phyloP scores from a whole-genome alignment of 2,329 filamentous ascomycete genomes.

The Blastomyces gilchristii region DNA sequence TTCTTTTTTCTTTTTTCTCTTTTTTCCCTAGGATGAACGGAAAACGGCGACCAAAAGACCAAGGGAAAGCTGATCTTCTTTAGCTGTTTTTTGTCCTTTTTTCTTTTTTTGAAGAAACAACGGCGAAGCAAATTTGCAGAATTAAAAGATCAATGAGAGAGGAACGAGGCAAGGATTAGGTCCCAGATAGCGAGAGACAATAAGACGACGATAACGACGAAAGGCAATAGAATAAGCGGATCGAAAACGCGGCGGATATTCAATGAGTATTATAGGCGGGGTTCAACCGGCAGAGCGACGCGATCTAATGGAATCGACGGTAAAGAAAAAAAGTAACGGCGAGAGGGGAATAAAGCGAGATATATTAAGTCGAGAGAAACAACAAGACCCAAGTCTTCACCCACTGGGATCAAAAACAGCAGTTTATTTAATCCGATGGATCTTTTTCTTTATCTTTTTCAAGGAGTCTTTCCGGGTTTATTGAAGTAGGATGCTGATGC shows the following conservation, averaged over 20 bases:
- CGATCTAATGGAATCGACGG: slow-evolving; percentile 5
- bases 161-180: slow-evolving; percentile 3
- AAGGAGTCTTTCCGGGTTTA: neutral
- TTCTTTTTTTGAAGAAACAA: neutral
- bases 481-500: neutral
- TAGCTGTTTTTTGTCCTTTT: neutral
- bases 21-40: neutral
- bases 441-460: neutral
- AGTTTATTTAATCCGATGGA: neutral
- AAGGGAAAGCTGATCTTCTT: neutral
- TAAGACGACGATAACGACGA: neutral
- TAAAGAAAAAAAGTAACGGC: slow-evolving; percentile 5
- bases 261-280: neutral
- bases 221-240: neutral
- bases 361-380: neutral
- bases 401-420: neutral
- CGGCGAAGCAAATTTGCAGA: neutral
- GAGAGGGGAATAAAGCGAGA: slow-evolving; percentile 4
- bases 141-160: neutral
- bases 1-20: no score
- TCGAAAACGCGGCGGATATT: neutral
- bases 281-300: slow-evolving; percentile 4
- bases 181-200: neutral
- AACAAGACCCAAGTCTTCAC: neutral
- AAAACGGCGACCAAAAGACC: neutral